Evolutionary conservation across 2,329 filamentous ascomycete genomes (phyloP), one percentile per base, ranked within the genome.

Genomic region (Alternaria ethzedia): DNA sequence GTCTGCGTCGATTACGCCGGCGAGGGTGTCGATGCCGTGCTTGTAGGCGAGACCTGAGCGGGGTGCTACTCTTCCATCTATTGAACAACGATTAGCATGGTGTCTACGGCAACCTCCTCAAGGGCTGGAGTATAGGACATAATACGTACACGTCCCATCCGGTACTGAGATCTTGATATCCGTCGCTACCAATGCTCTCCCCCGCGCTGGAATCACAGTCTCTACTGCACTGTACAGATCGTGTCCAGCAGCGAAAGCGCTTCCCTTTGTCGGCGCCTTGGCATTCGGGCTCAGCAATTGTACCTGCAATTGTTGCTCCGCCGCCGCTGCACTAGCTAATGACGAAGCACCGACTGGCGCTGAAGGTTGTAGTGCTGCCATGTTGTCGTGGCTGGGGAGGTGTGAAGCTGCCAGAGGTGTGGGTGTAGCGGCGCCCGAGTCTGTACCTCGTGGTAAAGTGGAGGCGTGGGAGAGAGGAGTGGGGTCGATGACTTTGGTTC

Each of bases 1-100:
- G 82, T 99, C 96, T 32, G 95, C 94, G 81, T 99, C 96, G 74
- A 99, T 98, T 68, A 99, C 96, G 58, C 96, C 96, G 0, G 96
- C 96, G 66, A 96, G 94, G 0, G 92, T 96, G 80, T 97, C 94
- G 79, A 99, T 98, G 82, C 94, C 96, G 83, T 98, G 89, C 84
- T 99, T 99, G 64, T 90, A 86, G 3, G 95, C 95, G 36, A 97
- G 90, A 51, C 94, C 94, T n/a, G 92, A 96, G 69, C 94, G 91
- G 10, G 94, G 94, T 4, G 94, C 94, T 59, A 97, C 89, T 61
- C 94, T 91, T 70, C 95, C 95, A 79, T 98, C 93, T 95, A 67
- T 26, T 20, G 9, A 4, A 43, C 8, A 1, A 20, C n/a, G 2
- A 26, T 36, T 26, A 51, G 32, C 20, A 45, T 10, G 1, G 30